These are phyloP conservation scores for Protomyces arabidopsidicola DNA, from an alignment of 1,139 yeast genomes.

Conservation along the genomic window DNA sequence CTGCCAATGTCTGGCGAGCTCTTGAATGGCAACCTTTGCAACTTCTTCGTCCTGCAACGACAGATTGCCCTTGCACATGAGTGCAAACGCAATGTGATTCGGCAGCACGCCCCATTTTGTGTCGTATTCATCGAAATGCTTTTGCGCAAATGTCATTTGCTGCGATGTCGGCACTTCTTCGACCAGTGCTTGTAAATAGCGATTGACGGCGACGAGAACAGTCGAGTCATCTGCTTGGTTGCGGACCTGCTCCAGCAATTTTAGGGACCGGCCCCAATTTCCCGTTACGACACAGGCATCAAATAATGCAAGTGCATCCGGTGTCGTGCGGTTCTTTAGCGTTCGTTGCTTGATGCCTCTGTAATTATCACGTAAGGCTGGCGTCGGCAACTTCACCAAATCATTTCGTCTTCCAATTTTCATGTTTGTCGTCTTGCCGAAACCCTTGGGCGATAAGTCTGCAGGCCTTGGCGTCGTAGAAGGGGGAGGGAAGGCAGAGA, in stretches of 20 bases:
- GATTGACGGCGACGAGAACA: constrained; percentile 48
- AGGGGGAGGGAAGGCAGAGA: neutral
- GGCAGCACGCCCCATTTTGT: constrained; percentile 35
- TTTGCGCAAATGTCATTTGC: constrained; percentile 36
- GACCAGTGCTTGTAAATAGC: constrained; percentile 48
- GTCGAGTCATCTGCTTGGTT: constrained; percentile 41
- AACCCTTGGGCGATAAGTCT: neutral
- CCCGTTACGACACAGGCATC: constrained; percentile 73
- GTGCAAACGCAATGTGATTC: constrained; percentile 36
- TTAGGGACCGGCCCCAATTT: constrained; percentile 62
- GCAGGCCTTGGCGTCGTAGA: neutral
- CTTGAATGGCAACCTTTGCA: constrained; percentile 33
- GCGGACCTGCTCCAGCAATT: constrained; percentile 2
- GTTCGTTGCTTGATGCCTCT: neutral
- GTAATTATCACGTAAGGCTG: neutral
- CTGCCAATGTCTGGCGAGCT: constrained; percentile 29
- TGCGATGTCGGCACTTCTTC: constrained; percentile 40
- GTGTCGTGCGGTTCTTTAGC: neutral
- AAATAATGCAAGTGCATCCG: constrained; percentile 42
- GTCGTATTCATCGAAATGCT: constrained; percentile 35
- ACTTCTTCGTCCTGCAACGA: constrained; percentile 37
- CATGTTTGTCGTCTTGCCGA: neutral
- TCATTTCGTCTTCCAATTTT: neutral
- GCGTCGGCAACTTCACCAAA: neutral
- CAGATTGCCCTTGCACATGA: constrained; percentile 36